These are phyloP conservation scores for Tilletia setariae DNA, from an alignment of 1,284 basidiomycete genomes.

Conservation along the genomic window DNA sequence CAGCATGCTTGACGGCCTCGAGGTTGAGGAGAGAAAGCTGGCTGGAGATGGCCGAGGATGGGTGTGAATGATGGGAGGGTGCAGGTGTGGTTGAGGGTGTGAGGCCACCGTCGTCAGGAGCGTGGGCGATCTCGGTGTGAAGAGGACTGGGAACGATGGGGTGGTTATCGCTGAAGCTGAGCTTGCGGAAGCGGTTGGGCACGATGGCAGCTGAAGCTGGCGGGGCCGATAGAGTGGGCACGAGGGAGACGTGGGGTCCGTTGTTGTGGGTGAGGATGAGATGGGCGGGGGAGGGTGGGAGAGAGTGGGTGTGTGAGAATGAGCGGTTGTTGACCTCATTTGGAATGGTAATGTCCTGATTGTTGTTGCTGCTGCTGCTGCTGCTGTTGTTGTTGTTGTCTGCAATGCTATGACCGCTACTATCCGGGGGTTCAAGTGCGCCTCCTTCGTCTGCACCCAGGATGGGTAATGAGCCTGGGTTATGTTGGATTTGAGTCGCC, in stretches of 20 bases:
- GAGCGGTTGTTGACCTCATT: not conserved
- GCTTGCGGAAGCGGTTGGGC: not conserved
- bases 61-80: not conserved
- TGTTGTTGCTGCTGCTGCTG: not conserved
- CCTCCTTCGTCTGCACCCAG: not conserved
- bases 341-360: not conserved
- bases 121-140: not conserved
- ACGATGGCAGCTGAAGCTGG: not conserved
- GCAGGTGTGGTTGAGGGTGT: not conserved
- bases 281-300: not conserved
- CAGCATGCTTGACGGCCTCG: too few species aligned
- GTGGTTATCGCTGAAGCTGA: not conserved
- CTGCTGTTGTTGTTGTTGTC: not conserved
- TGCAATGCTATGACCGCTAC: too few species aligned
- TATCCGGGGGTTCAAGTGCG: not conserved
- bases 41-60: too few species aligned
- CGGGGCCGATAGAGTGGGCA: too few species aligned
- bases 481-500: not conserved
- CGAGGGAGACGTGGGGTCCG: not conserved
- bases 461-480: not conserved
- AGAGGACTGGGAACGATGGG: slow-evolving; percentile 1
- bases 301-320: too few species aligned
- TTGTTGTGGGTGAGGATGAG: not conserved
- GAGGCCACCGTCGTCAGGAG: not conserved
- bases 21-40: too few species aligned